Conservation (phyloP, 1,284 basidiomycete genomes). For the Nidula niveotomentosa region DNA sequence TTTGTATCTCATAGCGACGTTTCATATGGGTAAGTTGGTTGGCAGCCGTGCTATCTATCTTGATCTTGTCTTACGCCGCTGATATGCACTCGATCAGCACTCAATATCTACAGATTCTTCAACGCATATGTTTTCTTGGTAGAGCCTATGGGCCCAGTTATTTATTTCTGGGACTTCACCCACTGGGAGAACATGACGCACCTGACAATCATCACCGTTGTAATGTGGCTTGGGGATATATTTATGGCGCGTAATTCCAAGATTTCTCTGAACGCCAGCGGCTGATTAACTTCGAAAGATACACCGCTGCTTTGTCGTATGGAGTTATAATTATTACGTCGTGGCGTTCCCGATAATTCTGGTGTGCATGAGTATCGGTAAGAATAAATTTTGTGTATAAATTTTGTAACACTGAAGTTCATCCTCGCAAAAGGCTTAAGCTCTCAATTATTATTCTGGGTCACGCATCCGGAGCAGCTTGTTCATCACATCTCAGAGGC, state of each 20-base stretch:
- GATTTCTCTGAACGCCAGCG: background rate
- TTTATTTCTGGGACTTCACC: conserved; percentile 15
- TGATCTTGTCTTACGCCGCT: no score
- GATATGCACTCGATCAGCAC: background rate
- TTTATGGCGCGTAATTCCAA: conserved; percentile 14
- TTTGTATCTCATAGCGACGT: no score
- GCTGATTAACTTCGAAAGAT: background rate
- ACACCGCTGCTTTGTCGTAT: background rate
- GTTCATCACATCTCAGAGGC: conserved; percentile 3
- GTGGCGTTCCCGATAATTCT: background rate
- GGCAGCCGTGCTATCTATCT: no score
- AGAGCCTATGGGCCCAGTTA: conserved; percentile 9
- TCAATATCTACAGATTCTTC: conserved; percentile 17
- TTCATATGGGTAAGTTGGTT: no score
- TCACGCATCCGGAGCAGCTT: conserved; percentile 12
- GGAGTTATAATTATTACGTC: conserved; percentile 1
- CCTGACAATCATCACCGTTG: conserved; percentile 13
- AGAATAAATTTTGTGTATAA: background rate
- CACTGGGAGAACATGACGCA: conserved; percentile 19
- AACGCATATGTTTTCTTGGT: conserved; percentile 14
- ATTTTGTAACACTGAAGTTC: background rate
- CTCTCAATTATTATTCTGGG: conserved; percentile 14
- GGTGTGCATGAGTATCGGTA: conserved; percentile 1
- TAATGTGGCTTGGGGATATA: conserved; percentile 21
- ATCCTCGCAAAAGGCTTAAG: conserved; percentile 10